A percentile compares a stretch with the other conserved stretches of the same genome.
Conservation (phyloP, 495 filamentous ascomycete genomes). For the Bryoglossum gracile region DNA sequence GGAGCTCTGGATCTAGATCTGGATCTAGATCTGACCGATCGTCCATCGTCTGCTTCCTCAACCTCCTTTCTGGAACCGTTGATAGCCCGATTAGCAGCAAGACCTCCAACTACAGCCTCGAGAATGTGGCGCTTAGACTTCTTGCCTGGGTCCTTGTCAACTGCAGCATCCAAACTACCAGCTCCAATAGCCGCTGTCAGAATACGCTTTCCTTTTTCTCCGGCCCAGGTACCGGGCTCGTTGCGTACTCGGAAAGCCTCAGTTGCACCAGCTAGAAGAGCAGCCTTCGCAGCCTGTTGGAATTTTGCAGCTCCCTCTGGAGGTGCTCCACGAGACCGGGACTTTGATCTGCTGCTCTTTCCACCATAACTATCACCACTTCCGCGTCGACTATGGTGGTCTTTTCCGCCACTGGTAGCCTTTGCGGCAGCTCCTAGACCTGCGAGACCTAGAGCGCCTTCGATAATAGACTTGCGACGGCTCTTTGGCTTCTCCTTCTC, state of each 20-base stretch:
- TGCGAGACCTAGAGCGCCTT: constrained; percentile 58
- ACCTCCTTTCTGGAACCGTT: constrained; percentile 64
- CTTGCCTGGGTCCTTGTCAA: constrained; percentile 62
- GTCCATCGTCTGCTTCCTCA: constrained; percentile 44
- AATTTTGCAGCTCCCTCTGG: constrained; percentile 54
- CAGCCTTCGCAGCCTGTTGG: constrained; percentile 79
- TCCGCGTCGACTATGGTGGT: constrained; percentile 42
- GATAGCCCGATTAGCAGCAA: constrained; percentile 72
- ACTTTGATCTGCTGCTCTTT: constrained; percentile 34
- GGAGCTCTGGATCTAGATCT: constrained; percentile 22
- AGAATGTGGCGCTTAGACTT: constrained; percentile 57
- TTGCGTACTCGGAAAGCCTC: constrained; percentile 86
- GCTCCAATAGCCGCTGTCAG: constrained; percentile 80
- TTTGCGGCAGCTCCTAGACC: constrained; percentile 60
- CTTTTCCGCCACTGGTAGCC: constrained; percentile 29
- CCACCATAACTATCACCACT: constrained; percentile 46
- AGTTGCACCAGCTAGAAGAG: constrained; percentile 74
- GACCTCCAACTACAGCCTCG: constrained; percentile 78
- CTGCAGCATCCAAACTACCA: constrained; percentile 71
- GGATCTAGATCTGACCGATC: constrained; percentile 39
- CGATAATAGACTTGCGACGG: constrained; percentile 60
- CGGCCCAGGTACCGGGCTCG: constrained; percentile 75
- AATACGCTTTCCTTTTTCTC: constrained; percentile 79
- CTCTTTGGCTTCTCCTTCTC: constrained; percentile 36
- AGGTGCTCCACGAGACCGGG: constrained; percentile 25